These are phyloP conservation scores for Trichophyton mentagrophytes DNA, from an alignment of 2,329 filamentous ascomycete genomes.

Conservation along the genomic window DNA sequence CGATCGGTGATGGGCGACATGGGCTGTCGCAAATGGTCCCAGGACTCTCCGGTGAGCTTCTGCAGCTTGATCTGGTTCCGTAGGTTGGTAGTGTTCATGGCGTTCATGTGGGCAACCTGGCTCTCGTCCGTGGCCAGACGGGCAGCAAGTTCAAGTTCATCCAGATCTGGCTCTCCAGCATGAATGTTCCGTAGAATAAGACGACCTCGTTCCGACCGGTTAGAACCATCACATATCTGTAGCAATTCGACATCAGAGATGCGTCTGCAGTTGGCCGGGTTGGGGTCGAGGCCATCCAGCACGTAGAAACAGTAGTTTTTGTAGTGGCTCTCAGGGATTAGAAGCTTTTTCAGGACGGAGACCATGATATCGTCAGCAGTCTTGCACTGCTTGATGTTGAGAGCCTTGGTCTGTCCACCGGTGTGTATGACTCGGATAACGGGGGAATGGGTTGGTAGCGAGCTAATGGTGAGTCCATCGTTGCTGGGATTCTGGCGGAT, in stretches of 20 bases:
- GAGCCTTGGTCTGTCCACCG: constrained; percentile 78
- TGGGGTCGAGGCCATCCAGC: constrained; percentile 69
- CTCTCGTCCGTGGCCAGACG: constrained; percentile 82
- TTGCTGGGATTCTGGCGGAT: constrained; percentile 70
- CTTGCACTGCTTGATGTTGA: constrained; percentile 84
- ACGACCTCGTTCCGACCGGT: constrained; percentile 73
- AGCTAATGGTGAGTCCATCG: constrained; percentile 75
- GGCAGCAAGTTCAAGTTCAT: constrained; percentile 76
- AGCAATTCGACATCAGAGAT: constrained; percentile 79
- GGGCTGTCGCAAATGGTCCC: constrained; percentile 74
- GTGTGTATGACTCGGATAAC: constrained; percentile 90
- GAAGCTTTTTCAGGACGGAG: constrained; percentile 76
- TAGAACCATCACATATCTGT: constrained; percentile 77
- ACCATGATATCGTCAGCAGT: constrained; percentile 88
- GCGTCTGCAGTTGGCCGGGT: constrained; percentile 66
- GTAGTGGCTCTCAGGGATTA: constrained; percentile 77
- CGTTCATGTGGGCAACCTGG: constrained; percentile 56
- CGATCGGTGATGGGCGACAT: constrained; percentile 55
- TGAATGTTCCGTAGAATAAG: constrained; percentile 89
- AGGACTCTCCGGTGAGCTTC: constrained; percentile 75
- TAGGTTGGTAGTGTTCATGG: constrained; percentile 50
- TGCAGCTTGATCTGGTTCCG: constrained; percentile 78
- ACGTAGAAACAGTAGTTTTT: constrained; percentile 97
- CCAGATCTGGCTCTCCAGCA: constrained; percentile 72
- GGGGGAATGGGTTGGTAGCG: constrained; percentile 71